Base-by-base conservation (phyloP, 441 rosid species). In the Croton setiger region DNA sequence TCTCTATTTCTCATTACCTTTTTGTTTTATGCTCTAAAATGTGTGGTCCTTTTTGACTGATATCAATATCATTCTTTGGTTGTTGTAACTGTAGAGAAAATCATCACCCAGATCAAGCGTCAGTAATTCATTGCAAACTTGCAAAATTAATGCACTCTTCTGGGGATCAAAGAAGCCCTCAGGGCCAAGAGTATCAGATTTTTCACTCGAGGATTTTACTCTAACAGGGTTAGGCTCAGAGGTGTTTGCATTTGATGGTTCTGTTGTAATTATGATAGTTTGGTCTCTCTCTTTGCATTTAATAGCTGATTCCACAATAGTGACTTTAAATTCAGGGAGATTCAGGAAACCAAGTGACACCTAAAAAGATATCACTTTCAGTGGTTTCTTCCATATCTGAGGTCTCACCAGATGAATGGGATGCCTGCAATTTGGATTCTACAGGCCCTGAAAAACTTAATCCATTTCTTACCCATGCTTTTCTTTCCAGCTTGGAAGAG, bases 401-500 rank as follows among this genome's bases (percentile, higher is more conserved):
- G 76, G 84, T 94, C 75, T 71, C 84, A 4, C 37, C 86, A 6
- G 54, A 72, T 79, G 95, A 81, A 51, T 94, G 98, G 98, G 90
- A 91, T 78, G 85, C 93, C 1, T 91, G 98, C 79, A 78, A 87
- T 44, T 77, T 87, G 71, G 98, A 91, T 64, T 79, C 96, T 53
- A 85, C 93, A 0, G 78, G 88, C 33, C 85, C 85, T 72, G 84
- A 80, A 74, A 86, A 82, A 63, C 84, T 69, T 69, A 91, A 94
- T 76, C 97, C 98, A 12, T 94, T 94, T 81, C 91, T 91, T 37
- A 78, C 79, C 58, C 85, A 94, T 61, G 91, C 82, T 10, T 94
- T 94, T 72, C 96, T 94, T 73, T 94, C 92, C 3, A 84, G 89
- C 83, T 82, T 94, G 68, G 98, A 94, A 86, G 93, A 91, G 67